phyloP scores from a whole-genome alignment of 2,329 filamentous ascomycete genomes.

The Gnomoniopsis smithogilvyi region DNA sequence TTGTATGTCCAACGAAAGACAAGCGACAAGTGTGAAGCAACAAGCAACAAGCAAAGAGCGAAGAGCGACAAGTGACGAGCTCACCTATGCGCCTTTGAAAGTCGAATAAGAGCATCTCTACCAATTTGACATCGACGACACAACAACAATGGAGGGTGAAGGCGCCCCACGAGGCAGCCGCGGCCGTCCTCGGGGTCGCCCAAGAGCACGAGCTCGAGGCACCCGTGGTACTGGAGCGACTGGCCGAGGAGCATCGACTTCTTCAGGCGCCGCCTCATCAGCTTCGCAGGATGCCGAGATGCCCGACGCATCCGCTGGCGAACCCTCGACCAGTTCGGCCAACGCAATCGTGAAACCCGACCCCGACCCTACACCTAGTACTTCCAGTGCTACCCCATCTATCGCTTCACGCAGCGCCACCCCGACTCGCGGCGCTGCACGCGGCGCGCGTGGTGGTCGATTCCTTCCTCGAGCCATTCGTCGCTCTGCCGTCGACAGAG shows the following conservation, averaged over 20 bases:
- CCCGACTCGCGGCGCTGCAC: slow-evolving; percentile 13
- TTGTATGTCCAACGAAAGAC: no score
- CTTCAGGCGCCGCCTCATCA: slow-evolving; percentile 1
- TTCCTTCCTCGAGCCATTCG: slow-evolving; percentile 33
- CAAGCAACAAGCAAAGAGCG: no score
- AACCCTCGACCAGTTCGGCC: neutral
- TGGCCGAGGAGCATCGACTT: slow-evolving; percentile 25
- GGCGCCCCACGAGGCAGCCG: slow-evolving; percentile 11
- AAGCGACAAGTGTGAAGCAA: no score
- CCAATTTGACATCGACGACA: neutral
- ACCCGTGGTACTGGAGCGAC: slow-evolving; percentile 27
- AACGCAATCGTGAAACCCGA: neutral
- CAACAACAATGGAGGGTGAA: slow-evolving; percentile 11
- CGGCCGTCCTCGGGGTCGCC: slow-evolving; percentile 2
- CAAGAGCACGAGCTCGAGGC: slow-evolving; percentile 26
- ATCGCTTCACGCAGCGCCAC: slow-evolving; percentile 2
- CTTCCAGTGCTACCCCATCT: neutral
- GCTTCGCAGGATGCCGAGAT: neutral
- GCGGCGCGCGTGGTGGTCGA: slow-evolving; percentile 18
- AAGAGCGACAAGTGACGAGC: no score
- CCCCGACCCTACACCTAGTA: neutral
- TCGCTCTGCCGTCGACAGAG: slow-evolving; percentile 32
- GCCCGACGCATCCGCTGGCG: neutral
- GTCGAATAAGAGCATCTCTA: no score
- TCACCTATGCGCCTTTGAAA: no score